Evolutionary conservation across 2,329 filamentous ascomycete genomes (phyloP), one percentile per base, ranked within the genome.

Genomic region (Exophiala oligosperma): DNA sequence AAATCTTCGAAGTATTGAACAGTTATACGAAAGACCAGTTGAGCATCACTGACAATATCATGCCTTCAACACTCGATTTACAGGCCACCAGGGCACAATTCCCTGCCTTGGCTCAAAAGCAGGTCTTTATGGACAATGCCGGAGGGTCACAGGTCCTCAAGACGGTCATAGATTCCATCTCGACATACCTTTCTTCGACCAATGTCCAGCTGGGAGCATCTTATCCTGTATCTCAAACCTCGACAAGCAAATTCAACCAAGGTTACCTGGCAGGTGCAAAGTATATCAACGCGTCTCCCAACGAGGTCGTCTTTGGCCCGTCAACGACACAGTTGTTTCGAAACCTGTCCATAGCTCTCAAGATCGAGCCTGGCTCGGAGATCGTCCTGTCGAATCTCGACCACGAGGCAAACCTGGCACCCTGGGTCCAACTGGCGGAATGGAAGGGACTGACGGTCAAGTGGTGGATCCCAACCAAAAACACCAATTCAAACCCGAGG

Each of bases 191-290:
- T 7, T 76, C 80, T 38, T 80, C 79, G 28, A 87, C 79, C 61
- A 92, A 92, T 64, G 89, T 92, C 43, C 90, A 93, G 70, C 81
- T 92, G 0, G 89, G 89, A 21, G 88, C 87, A 2, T 84, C 83
- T 0, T 92, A 93, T 69, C 75, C 77, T 4, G 78, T 84, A 1
- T 82, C 85, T 8, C 75, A 82, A 62, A 73, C 77, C 41, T 85
- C 88, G 0, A 89, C 84, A 1, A 73, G 77, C 21, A 77, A 80
- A 24, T 90, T 88, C 68, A 72, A 75, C 2, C 75, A 79, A 29
- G 90, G 85, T 14, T 85, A 85, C 64, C 74, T 79, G 51, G 86
- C 87, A 1, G 88, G 84, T 0, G 88, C 90, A 6, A 80, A 78
- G 57, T 92, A 89, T 67, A 83, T 92, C 67, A 90, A 91, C 69